Evolutionary conservation across 306 rosid species (phyloP), one percentile per base, ranked within the genome.

Genomic region (Trichosanthes truncata): DNA sequence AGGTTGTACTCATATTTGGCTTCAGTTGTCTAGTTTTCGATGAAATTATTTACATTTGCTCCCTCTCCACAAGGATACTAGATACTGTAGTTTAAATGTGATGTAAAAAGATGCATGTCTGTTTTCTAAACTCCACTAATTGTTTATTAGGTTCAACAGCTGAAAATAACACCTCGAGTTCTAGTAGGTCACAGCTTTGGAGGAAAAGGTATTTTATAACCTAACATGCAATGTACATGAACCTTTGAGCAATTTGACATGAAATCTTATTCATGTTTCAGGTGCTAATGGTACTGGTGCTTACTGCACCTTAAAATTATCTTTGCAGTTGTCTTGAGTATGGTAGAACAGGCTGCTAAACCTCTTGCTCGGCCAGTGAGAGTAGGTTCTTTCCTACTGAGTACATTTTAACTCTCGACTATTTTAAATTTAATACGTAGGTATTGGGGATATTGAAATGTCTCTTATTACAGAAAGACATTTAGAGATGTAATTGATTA

Each of bases 331-430:
- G 97, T 71, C 85, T 83, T 95, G 79, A 91, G 98, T 89, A 95
- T 92, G 97, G 97, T 87, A 80, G 97, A 95, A 83, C 97, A 95
- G 88, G 97, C 98, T 81, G 97, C 97, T 78, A 95, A 95, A 79
- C 97, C 98, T 84, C 96, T 95, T 82, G 96, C 97, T 36, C 93
- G 96, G 62, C 98, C 98, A 77, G 98, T 95, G 80, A 90, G 76
- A 82, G 97, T 92, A 90, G 85, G 93, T 79, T 48, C 61, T 61
- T 66, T 43, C 35, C 68, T 33, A 7, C 74, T 15, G 15, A 55
- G 11, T 65, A 60, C 33, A 79, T 26, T 43, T 56, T 56, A 43
- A 11, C 43, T 14, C 56, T 45, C 3, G 13, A 43, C 23, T 38
- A 51, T 35, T n/a, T 0, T 38, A 21, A 21, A 36, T 33, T 52